Evolutionary conservation across 805 yeast species (phyloP), one percentile per base, ranked within the genome.

Genomic region (Cyberlindnera nakhonratchasimensis): DNA sequence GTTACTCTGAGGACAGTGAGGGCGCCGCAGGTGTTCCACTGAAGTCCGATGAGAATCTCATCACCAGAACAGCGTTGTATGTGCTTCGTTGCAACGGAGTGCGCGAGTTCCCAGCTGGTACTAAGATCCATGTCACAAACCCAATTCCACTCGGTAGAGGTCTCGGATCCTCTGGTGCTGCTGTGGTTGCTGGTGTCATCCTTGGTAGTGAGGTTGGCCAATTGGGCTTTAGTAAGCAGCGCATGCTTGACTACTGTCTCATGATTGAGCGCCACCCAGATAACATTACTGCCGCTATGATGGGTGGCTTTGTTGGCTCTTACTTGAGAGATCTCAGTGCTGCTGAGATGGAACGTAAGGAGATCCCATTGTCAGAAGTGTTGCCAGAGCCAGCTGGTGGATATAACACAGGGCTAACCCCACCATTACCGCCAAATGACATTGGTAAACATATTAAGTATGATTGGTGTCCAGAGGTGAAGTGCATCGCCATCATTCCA

Each of bases 241-340:
- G 98, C 54, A 75, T 93, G 80, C 71, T 93, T 55, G 99, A 93
- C 64, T 93, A 86, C 70, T 88, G 96, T 64, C 74, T 93, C 54
- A 86, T 93, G 93, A 90, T 93, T 53, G 99, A 93, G 70, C 81
- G 98, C 62, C 99, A 93, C 59, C 99, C 99, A 26, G 99, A 93
- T 66, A 93, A 93, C 64, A 90, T 93, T 58, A 88, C 96, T 11
- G 99, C 99, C 24, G 96, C 99, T 28, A 88, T 93, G 96, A 84
- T 90, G 82, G 99, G 99, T 46, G 97, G 99, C 2, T 93, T 93
- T 63, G 96, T 90, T 31, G 99, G 99, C 33, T 88, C 96, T 4
- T 93, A 85, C 64, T 74, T 93, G 58, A 78, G 95, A 56, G 95
- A 86, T 48, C 68, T 93, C 45, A 70, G 80, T 25, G 79, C 81